Conservation (phyloP, 805 yeast genomes). For the Ogataea paraovalis region DNA sequence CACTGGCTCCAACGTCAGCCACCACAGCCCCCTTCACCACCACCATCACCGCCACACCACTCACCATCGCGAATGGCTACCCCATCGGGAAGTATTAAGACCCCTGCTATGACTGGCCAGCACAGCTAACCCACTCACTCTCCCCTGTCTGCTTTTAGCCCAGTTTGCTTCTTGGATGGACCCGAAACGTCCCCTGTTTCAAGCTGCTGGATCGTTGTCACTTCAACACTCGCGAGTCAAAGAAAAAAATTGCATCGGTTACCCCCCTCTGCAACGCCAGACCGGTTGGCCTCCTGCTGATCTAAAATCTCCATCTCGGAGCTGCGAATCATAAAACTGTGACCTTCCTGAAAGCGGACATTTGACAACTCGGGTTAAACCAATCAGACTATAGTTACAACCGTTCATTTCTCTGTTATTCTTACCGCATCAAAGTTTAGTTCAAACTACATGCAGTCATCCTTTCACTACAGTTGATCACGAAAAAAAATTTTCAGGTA, state of each 20-base stretch:
- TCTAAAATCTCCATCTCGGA: too few relatives aligned
- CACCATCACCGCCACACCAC: neutral
- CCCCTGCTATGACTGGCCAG: neutral
- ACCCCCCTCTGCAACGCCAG: too few relatives aligned
- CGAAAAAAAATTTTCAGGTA: neutral
- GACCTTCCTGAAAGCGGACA: neutral
- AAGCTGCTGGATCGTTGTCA: too few relatives aligned
- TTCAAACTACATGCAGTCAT: neutral
- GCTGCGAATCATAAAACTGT: neutral
- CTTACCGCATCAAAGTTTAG: neutral
- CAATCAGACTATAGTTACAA: neutral
- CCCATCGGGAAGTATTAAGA: constrained; percentile 2
- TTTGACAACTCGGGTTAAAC: neutral
- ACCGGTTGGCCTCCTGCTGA: too few relatives aligned
- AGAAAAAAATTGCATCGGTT: too few relatives aligned
- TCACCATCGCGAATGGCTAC: constrained; percentile 5
- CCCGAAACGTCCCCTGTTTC: neutral
- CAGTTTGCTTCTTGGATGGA: neutral
- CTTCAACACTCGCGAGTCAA: too few relatives aligned
- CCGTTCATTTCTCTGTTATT: neutral
- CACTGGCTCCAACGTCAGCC: too few relatives aligned
- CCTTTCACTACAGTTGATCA: neutral
- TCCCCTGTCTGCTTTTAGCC: neutral
- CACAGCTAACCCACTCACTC: neutral
- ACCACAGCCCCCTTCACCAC: too few relatives aligned